phyloP scores from a whole-genome alignment of 2,329 filamentous ascomycete species.

The Pseudocercospora pini-densiflorae region DNA sequence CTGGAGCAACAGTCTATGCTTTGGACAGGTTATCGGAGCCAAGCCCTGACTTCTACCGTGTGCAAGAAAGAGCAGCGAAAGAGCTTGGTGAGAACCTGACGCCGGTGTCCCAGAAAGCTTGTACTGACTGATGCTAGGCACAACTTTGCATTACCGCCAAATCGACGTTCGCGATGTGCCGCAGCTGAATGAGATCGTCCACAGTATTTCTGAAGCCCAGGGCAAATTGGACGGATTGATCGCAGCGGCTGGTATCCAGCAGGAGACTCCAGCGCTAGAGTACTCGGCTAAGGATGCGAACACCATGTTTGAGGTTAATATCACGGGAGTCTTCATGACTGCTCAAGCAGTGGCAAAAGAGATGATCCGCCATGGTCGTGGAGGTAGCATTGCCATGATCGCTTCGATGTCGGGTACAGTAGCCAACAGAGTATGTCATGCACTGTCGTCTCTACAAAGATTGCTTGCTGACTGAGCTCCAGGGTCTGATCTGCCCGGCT shows the following conservation, averaged over 20 bases:
- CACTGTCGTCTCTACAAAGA: neutral
- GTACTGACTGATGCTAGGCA: slow-evolving; percentile 40
- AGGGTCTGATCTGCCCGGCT: slow-evolving; percentile 68
- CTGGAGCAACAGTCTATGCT: slow-evolving; percentile 73
- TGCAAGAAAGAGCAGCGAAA: slow-evolving; percentile 66
- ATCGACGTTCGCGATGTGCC: slow-evolving; percentile 78
- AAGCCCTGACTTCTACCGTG: slow-evolving; percentile 64
- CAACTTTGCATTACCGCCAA: slow-evolving; percentile 72
- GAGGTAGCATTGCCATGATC: slow-evolving; percentile 66
- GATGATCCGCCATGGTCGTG: slow-evolving; percentile 64
- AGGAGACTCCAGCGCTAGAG: slow-evolving; percentile 81
- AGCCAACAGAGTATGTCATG: slow-evolving; percentile 61
- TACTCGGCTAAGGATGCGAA: slow-evolving; percentile 68
- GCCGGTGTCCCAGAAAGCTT: neutral
- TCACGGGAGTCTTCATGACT: slow-evolving; percentile 67
- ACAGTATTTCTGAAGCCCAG: slow-evolving; percentile 69
- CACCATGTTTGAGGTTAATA: slow-evolving; percentile 61
- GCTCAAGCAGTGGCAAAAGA: slow-evolving; percentile 66
- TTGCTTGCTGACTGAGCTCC: slow-evolving; percentile 31
- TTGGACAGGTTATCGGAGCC: slow-evolving; percentile 66
- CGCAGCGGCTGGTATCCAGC: slow-evolving; percentile 75
- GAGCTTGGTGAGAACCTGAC: slow-evolving; percentile 56
- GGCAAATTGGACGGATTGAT: slow-evolving; percentile 80
- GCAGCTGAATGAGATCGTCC: slow-evolving; percentile 68
- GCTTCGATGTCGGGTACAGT: slow-evolving; percentile 66